phyloP scores from a whole-genome alignment of 768 basidiomycete species.

The Cantharellus anzutake region DNA sequence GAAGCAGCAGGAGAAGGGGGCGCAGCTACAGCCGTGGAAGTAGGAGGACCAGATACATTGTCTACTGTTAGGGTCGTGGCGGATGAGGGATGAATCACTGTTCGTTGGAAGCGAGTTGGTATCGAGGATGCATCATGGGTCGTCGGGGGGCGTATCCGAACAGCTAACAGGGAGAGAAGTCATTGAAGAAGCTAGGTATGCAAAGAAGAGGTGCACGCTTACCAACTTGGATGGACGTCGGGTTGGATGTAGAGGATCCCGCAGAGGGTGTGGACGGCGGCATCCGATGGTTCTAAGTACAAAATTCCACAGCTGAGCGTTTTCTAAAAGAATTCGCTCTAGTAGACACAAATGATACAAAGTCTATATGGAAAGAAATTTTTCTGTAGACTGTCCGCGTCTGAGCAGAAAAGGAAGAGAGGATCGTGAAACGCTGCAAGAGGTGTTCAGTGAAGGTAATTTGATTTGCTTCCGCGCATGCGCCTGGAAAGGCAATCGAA shows the following conservation, averaged over 20 bases:
- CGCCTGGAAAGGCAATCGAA: too few species aligned
- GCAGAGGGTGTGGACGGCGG: not conserved
- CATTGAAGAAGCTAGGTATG: conserved; percentile 11
- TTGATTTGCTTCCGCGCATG: too few species aligned
- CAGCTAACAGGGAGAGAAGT: conserved; percentile 27
- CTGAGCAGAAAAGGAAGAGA: too few species aligned
- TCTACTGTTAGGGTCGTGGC: conserved; percentile 72
- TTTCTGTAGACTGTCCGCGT: too few species aligned
- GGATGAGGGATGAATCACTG: conserved; percentile 62
- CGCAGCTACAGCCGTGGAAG: conserved; percentile 11
- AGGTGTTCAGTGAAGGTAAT: too few species aligned
- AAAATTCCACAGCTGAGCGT: not conserved
- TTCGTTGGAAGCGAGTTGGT: conserved; percentile 84
- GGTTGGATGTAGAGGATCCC: conserved; percentile 11
- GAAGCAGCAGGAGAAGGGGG: conserved; percentile 32
- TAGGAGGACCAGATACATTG: conserved; percentile 24
- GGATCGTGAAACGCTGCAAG: too few species aligned
- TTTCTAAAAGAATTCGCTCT: not conserved
- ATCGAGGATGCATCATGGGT: conserved; percentile 68
- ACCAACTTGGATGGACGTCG: conserved; percentile 92
- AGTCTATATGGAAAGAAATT: not conserved
- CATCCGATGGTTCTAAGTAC: not conserved
- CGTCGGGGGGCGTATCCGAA: conserved; percentile 81
- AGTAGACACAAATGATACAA: not conserved
- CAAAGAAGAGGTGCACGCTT: conserved; percentile 16